Evolutionary conservation across 129 eudicot species (phyloP).

Genomic region (Chrysanthemum makinoi): DNA sequence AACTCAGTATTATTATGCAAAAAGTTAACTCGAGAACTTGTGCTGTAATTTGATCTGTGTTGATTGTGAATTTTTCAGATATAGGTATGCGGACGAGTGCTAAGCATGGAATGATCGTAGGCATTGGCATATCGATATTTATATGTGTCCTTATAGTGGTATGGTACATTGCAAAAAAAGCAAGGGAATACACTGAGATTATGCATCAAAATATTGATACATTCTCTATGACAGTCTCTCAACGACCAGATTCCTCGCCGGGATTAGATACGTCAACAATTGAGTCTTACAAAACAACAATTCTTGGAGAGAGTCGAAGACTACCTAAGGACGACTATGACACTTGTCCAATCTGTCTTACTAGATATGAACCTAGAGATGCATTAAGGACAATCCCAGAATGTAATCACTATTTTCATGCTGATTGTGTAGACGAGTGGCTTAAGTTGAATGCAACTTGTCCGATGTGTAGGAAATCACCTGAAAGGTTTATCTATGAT

Average conservation of each 20-base stretch:
- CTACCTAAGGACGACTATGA: slow-evolving; percentile 47
- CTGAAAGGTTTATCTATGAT: slow-evolving; percentile 8
- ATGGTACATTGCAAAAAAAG: slow-evolving; percentile 2
- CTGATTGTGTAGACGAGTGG: slow-evolving; percentile 78
- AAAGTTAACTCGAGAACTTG: too few relatives aligned
- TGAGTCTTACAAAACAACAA: slow-evolving; percentile 60
- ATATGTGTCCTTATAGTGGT: slow-evolving; percentile 13
- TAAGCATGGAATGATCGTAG: slow-evolving; percentile 20
- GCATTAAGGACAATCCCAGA: slow-evolving; percentile 59
- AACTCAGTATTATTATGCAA: too few relatives aligned
- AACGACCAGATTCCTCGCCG: slow-evolving; percentile 13
- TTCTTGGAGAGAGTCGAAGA: slow-evolving; percentile 63
- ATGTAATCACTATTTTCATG: slow-evolving; percentile 76
- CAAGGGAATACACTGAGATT: slow-evolving; percentile 12
- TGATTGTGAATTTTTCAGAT: not conserved
- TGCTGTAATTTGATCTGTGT: not conserved
- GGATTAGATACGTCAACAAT: slow-evolving; percentile 65
- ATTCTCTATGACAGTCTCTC: slow-evolving; percentile 19
- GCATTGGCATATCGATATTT: slow-evolving; percentile 20
- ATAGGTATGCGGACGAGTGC: slow-evolving; percentile 15
- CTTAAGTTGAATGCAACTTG: slow-evolving; percentile 63
- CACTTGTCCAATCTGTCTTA: slow-evolving; percentile 62
- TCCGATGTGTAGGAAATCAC: slow-evolving; percentile 61
- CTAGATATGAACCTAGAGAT: slow-evolving; percentile 60
- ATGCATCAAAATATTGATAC: slow-evolving; percentile 10